Evolutionary conservation across 2,329 filamentous ascomycete genomes (phyloP).

Genomic region (Scedosporium boydii): DNA sequence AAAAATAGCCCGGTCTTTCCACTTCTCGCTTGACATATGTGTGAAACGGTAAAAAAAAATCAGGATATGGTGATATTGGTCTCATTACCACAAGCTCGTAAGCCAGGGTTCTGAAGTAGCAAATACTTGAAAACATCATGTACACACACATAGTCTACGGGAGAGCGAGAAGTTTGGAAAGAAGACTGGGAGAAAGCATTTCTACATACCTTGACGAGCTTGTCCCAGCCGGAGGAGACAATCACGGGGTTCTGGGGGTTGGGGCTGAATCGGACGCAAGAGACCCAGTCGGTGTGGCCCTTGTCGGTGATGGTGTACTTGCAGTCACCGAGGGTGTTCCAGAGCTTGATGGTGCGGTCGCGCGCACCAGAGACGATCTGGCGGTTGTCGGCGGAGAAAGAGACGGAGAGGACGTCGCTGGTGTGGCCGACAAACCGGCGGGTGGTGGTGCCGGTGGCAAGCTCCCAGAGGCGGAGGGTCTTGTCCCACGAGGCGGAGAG

Average conservation of each 20-base stretch:
- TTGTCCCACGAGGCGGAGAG: conserved; percentile 99
- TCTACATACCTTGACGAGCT: conserved; percentile 87
- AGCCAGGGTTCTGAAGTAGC: conserved; percentile 97
- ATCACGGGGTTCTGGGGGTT: conserved; percentile 99
- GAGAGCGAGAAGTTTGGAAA: conserved; percentile 5
- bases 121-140: conserved; percentile 99
- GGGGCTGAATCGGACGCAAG: conserved; percentile 98
- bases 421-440: conserved; percentile 98
- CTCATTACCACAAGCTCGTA: conserved; percentile 67
- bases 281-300: conserved; percentile 99
- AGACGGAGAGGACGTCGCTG: conserved; percentile 99
- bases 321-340: conserved; percentile 99
- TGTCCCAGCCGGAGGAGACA: conserved; percentile 97
- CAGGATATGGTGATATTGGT: conserved; percentile 91
- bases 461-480: conserved; percentile 99
- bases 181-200: conserved; percentile 27
- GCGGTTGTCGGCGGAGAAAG: conserved; percentile 99
- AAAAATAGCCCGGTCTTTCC: not conserved
- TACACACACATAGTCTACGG: conserved; percentile 27
- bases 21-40: not conserved
- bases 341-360: conserved; percentile 99
- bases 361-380: conserved; percentile 99
- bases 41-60: conserved; percentile 28
- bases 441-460: conserved; percentile 92
- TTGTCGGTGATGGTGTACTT: conserved; percentile 99